Base-by-base conservation (phyloP, 192 early-diverging fungal species). In the Coemansia sp. region DNA sequence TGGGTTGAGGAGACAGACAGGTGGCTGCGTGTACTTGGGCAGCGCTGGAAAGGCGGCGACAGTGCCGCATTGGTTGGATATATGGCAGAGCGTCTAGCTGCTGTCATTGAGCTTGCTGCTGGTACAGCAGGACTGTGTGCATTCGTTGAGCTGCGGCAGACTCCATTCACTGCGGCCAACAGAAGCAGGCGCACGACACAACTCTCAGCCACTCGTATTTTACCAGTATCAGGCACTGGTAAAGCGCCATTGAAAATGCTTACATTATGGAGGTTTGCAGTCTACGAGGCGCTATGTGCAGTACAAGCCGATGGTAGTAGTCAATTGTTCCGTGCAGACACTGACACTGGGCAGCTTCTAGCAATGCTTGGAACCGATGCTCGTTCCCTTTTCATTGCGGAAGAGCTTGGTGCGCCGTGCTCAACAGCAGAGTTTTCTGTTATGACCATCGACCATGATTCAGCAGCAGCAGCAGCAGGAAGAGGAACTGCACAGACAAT, bases 1-100 rank as follows among this genome's bases (percentile, higher is more conserved):
- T 74, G 73, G 73, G 73, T 69, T 2, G 54, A 56, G 12, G 66
- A 61, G 30, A 59, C 59, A 16, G 44, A 22, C n/a, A 44, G 51
- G 6, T 61, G 48, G 21, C 19, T 38, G 25, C 56, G 48, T 30
- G 54, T 31, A 6, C 58, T 71, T 41, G 49, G 19, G 31, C 21
- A 22, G 49, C 28, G 53, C 26, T 34, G 50, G 18, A 23, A 21
- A 0, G 52, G 26, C 4, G 24, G 4, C 16, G 38, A 49, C 12
- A 32, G 28, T 23, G 44, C 41, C 0, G 32, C 51, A 32, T 44
- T 64, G 67, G 26, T 64, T 6, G 66, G 52, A 7, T n/a, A 25
- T 24, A 56, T 71, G 31, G 18, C 51, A 16, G 58, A 54, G 1
- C 58, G 63, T 30, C 52, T 71, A 26, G 16, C 28, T 5, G 51